Evolutionary conservation across 163 green algal species (phyloP).

Genomic region (Prototheca wickerhamii): DNA sequence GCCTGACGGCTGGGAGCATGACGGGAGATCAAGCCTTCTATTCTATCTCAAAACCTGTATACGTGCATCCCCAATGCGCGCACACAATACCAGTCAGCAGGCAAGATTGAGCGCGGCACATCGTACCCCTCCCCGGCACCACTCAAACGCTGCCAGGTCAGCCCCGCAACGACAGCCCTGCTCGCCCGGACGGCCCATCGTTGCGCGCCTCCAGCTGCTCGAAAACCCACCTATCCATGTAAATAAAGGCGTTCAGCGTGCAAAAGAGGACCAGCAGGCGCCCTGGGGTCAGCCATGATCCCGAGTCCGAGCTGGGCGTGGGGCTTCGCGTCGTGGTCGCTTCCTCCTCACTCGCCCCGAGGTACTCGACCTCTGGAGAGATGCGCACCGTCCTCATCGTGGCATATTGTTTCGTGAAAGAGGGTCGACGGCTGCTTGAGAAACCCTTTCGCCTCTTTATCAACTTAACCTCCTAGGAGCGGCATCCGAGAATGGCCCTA

Average conservation of each 20-base stretch:
- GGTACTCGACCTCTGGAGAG: background rate
- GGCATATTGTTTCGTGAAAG: background rate
- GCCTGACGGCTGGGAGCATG: background rate
- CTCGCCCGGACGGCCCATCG: too few species aligned
- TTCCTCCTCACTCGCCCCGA: too few species aligned
- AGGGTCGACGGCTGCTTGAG: background rate
- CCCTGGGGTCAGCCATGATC: conserved; percentile 54
- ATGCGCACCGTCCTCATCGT: background rate
- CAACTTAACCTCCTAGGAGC: too few species aligned
- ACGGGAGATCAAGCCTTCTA: background rate
- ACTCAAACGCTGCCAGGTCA: background rate
- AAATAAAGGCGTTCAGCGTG: conserved; percentile 74
- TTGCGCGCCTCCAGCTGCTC: too few species aligned
- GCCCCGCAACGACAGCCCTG: too few species aligned
- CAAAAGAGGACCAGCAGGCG: conserved; percentile 81
- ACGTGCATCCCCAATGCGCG: background rate
- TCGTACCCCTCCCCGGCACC: background rate
- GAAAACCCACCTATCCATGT: conserved; percentile 72
- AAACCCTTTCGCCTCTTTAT: background rate
- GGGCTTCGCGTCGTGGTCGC: background rate
- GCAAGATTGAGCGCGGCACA: background rate
- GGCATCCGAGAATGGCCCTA: too few species aligned
- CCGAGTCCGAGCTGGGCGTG: background rate
- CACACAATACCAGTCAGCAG: background rate
- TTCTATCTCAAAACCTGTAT: background rate